A percentile compares a stretch with the other conserved stretches of the same genome.
Conservation (phyloP, 345 rosid genomes). For the Sonneratia alba region DNA sequence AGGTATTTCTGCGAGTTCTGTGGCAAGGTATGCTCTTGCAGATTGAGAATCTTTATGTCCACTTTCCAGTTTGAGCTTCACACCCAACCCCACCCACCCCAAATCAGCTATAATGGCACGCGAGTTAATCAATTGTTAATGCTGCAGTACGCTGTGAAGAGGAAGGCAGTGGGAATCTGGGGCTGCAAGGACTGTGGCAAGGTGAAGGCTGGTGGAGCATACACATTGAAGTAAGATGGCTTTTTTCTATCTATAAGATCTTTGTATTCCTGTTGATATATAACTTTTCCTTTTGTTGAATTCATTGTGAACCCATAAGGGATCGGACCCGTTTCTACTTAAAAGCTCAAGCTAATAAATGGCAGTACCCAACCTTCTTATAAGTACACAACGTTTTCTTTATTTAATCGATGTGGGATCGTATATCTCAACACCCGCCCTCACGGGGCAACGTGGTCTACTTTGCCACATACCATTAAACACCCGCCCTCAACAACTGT, state of each 20-base stretch:
- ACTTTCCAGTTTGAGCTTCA: background rate
- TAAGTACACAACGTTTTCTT: too few relatives aligned
- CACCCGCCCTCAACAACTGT: too few relatives aligned
- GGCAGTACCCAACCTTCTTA: too few relatives aligned
- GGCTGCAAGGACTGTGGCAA: constrained; percentile 96
- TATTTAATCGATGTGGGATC: too few relatives aligned
- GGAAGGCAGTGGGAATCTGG: constrained; percentile 96
- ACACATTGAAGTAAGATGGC: constrained; percentile 64
- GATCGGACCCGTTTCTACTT: too few relatives aligned
- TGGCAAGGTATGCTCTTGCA: constrained; percentile 45
- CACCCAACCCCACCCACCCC: too few relatives aligned
- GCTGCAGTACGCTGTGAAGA: constrained; percentile 73
- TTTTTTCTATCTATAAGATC: background rate
- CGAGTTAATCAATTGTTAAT: background rate
- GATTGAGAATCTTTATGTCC: background rate
- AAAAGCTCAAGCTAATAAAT: too few relatives aligned
- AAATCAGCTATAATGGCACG: background rate
- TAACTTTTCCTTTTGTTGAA: background rate
- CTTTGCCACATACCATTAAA: too few relatives aligned
- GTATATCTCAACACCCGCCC: too few relatives aligned
- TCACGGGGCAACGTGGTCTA: too few relatives aligned
- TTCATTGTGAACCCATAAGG: too few relatives aligned
- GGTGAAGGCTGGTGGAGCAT: constrained; percentile 93
- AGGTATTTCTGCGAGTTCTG: constrained; percentile 82
- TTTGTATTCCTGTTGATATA: background rate